Evolutionary conservation across 495 filamentous ascomycete genomes (phyloP).

Genomic region (Annulohypoxylon moriforme): DNA sequence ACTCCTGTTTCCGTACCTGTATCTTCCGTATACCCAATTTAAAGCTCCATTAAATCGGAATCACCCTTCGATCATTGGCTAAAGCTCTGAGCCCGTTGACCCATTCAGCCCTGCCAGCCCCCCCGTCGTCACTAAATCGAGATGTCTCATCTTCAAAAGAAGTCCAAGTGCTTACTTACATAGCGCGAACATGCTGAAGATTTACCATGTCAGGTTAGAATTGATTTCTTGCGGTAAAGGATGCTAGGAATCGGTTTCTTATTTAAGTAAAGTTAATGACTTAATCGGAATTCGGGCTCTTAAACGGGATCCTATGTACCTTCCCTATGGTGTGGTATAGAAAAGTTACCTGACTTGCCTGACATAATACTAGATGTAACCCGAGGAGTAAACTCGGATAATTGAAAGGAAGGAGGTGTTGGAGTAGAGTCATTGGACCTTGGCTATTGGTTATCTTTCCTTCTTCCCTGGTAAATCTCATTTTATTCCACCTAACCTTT

Average conservation of each 20-base stretch:
- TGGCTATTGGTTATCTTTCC: background rate
- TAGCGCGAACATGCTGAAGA: background rate
- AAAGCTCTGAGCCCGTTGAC: background rate
- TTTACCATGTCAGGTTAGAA: background rate
- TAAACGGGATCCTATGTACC: background rate
- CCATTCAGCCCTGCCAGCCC: conserved; percentile 7
- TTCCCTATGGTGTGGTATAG: background rate
- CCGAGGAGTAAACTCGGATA: conserved; percentile 1
- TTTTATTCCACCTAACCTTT: background rate
- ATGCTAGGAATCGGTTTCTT: background rate
- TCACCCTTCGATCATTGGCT: conserved; percentile 16
- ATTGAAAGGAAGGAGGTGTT: background rate
- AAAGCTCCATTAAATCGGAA: conserved; percentile 21
- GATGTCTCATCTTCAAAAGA: conserved; percentile 5
- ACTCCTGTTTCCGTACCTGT: background rate
- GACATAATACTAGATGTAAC: background rate
- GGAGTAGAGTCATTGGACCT: background rate
- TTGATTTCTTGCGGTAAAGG: background rate
- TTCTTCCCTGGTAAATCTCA: conserved; percentile 6
- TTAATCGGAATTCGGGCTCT: background rate
- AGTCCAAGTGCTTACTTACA: background rate
- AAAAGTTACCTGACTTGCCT: background rate
- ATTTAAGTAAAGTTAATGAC: background rate
- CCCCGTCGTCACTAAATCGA: conserved; percentile 34
- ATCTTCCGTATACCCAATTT: background rate